Base-by-base conservation (phyloP, 805 yeast species). In the Hanseniaspora valbyensis region DNA sequence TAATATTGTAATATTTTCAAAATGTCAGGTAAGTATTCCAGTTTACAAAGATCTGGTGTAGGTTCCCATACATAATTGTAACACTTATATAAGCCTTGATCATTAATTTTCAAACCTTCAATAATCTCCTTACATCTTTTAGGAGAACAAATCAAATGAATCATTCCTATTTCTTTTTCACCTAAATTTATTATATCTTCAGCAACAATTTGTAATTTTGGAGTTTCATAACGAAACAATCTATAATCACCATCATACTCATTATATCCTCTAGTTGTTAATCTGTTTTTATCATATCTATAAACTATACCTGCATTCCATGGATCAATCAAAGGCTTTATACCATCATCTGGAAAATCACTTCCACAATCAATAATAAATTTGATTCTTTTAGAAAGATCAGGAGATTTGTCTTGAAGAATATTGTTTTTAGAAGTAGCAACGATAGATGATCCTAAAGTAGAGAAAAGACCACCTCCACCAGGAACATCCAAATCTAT, bases 381-480 rank as follows among this genome's bases (percentile, higher is more conserved):
- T 2, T 80, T 73, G n/a, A 80, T 70, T 7, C 59, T 59, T 3
- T 55, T 37, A 8, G 52, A 45, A 1, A 78, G 68, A 44, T 84
- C 68, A 22, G 89, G 12, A 12, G 29, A 12, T 1, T 28, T 18
- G n/a, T 8, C 3, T 8, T n/a, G 9, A 6, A 38, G 4, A 9
- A 12, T 3, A 10, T 28, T n/a, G 38, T 38, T 45, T 7, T 45
- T 18, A 10, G 48, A 30, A 5, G 44, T 42, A 12, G 30, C 52
- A 8, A 42, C 52, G 1, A 49, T 42, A 6, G 52, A 67, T 0
- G 86, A 79, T 0, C 96, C 96, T 14, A 83, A 66, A 1, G 80
- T 75, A 1, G 88, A 88, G 62, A 75, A 89, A 0, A 90, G 76
- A 0, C 95, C 96, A 2, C 89, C 97, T 2, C 97, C 97, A 0